phyloP scores from a whole-genome alignment of 78 protist genomes.

The Tieghemostelium lacteum region DNA sequence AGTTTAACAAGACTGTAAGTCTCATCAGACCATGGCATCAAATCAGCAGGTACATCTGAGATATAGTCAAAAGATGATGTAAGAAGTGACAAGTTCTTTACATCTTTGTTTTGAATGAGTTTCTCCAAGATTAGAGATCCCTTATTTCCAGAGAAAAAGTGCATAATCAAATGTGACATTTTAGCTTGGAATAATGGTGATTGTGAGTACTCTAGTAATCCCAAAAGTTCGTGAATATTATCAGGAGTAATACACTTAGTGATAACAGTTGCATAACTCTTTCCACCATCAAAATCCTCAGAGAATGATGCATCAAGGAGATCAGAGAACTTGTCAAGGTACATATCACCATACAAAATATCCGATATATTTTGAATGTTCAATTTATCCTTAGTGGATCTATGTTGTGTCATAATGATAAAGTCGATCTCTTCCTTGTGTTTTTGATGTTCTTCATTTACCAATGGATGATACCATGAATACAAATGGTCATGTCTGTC shows the following conservation, averaged over 20 bases:
- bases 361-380: conserved; percentile 35
- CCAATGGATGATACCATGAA: conserved; percentile 59
- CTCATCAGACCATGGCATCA: conserved; percentile 65
- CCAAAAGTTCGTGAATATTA: conserved; percentile 16
- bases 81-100: conserved; percentile 22
- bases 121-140: conserved; percentile 32
- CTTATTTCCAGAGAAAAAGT: conserved; percentile 43
- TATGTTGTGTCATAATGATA: conserved; percentile 59
- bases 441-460: conserved; percentile 43
- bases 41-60: conserved; percentile 21
- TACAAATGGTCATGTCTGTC: conserved; percentile 15
- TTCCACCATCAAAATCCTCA: conserved; percentile 69
- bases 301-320: conserved; percentile 18
- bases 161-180: conserved; percentile 15
- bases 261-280: conserved; percentile 47
- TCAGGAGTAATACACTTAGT: conserved; percentile 40
- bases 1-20: conserved; percentile 8
- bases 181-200: conserved; percentile 58
- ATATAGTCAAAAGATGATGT: conserved; percentile 42
- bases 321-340: conserved; percentile 58
- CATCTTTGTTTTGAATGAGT: conserved; percentile 38
- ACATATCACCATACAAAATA: conserved; percentile 70
- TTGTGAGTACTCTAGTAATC: conserved; percentile 6
- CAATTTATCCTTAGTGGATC: conserved; percentile 35
- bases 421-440: conserved; percentile 60